A percentile compares a stretch with the other conserved stretches of the same genome.
These are phyloP conservation scores for Scheffersomyces segobiensis DNA, from an alignment of 1,139 yeast genomes.

Conservation along the genomic window DNA sequence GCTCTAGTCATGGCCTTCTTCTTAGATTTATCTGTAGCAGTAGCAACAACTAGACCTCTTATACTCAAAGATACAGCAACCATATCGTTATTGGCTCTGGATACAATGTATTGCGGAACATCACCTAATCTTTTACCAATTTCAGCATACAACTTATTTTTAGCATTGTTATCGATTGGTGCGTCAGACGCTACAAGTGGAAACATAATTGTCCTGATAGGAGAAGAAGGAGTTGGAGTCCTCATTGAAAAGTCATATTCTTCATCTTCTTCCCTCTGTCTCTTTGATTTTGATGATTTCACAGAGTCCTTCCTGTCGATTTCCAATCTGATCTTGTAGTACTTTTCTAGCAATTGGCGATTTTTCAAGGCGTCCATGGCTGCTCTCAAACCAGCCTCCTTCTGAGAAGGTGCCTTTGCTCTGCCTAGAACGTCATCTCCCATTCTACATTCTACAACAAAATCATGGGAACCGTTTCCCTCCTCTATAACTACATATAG, in stretches of 20 bases:
- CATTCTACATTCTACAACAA: constrained; percentile 67
- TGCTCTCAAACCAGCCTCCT: constrained; percentile 70
- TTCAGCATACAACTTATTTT: constrained; percentile 44
- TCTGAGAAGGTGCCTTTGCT: constrained; percentile 60
- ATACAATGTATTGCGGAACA: constrained; percentile 41
- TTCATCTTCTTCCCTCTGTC: not conserved
- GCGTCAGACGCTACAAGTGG: constrained; percentile 32
- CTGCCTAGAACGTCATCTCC: constrained; percentile 54
- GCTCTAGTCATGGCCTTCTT: constrained; percentile 48
- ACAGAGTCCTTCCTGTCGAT: constrained; percentile 56
- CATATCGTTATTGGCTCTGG: constrained; percentile 26
- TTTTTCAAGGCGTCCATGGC: constrained; percentile 72
- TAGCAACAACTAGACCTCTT: constrained; percentile 36
- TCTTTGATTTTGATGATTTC: constrained; percentile 11
- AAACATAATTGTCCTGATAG: constrained; percentile 10
- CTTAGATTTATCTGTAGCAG: constrained; percentile 42
- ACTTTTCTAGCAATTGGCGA: constrained; percentile 61
- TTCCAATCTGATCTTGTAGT: constrained; percentile 56
- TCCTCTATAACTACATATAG: constrained; percentile 46
- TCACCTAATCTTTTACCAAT: constrained; percentile 40
- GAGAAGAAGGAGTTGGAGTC: not conserved
- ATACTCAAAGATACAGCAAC: constrained; percentile 40
- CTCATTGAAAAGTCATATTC: not conserved
- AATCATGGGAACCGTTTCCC: constrained; percentile 45
- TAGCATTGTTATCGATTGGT: constrained; percentile 36